Conservation (phyloP, 768 basidiomycete genomes). For the Lactarius vividus region DNA sequence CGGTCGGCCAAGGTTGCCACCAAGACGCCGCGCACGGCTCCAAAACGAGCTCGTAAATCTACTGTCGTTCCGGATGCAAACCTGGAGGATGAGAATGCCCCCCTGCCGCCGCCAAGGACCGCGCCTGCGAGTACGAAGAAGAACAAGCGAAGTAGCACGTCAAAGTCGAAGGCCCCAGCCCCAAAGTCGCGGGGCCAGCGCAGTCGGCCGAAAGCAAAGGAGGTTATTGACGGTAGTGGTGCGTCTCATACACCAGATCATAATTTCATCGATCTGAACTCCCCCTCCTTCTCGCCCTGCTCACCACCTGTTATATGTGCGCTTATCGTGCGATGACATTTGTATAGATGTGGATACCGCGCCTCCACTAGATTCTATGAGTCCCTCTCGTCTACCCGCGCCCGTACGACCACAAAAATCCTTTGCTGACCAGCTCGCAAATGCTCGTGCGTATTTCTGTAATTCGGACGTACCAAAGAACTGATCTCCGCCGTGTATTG, state of each 20-base stretch:
- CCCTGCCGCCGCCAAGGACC: too few species aligned
- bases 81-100: neutral
- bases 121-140: neutral
- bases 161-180: neutral
- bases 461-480: neutral
- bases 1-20: neutral
- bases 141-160: neutral
- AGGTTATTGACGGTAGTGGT: neutral
- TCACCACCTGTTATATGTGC: neutral
- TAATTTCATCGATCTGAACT: neutral
- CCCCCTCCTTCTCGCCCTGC: neutral
- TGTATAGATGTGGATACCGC: neutral
- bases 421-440: slow-evolving; percentile 10
- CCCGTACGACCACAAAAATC: neutral
- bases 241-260: neutral
- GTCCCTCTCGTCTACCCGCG: neutral
- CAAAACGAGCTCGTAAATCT: slow-evolving; percentile 6
- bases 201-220: neutral
- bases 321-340: neutral
- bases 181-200: neutral
- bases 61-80: neutral
- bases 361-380: neutral
- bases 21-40: slow-evolving; percentile 2
- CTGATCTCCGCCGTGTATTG: neutral
- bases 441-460: slow-evolving; percentile 8